Evolutionary conservation across 2,329 filamentous ascomycete species (phyloP).

Genomic region (Aspergillus viridinutans): DNA sequence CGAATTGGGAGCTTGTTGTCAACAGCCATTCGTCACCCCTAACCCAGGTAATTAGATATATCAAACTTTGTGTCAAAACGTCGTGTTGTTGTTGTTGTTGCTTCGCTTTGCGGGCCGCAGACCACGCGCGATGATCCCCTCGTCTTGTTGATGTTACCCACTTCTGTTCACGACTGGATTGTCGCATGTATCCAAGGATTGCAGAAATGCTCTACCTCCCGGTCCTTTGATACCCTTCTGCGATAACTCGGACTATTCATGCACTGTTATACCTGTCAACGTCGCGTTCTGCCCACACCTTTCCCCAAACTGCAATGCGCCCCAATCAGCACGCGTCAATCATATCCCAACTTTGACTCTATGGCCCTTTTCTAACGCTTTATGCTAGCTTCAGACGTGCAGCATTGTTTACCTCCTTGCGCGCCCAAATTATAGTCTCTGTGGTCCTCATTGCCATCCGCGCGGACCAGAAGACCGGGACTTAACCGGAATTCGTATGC

Average conservation of each 20-base stretch:
- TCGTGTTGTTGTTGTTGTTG: slow-evolving; percentile 10
- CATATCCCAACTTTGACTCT: slow-evolving; percentile 4
- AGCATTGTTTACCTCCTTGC: slow-evolving; percentile 2
- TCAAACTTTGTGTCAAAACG: slow-evolving; percentile 6
- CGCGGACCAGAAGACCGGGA: slow-evolving; percentile 13
- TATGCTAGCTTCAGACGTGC: slow-evolving; percentile 7
- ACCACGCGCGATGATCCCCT: slow-evolving; percentile 12
- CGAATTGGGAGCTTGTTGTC: slow-evolving; percentile 7
- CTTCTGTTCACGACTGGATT: slow-evolving; percentile 4
- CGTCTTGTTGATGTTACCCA: not conserved
- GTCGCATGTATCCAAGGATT: not conserved
- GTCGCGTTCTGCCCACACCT: slow-evolving; percentile 16
- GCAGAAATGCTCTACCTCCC: not conserved
- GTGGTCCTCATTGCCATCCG: slow-evolving; percentile 8
- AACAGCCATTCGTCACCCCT: slow-evolving; percentile 5
- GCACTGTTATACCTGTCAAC: slow-evolving; percentile 11
- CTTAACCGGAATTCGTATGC: slow-evolving; percentile 23
- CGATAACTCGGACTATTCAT: slow-evolving; percentile 5
- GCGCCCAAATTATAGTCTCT: not conserved
- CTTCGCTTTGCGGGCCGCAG: slow-evolving; percentile 12
- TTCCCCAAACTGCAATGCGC: slow-evolving; percentile 8
- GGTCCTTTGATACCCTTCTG: not conserved
- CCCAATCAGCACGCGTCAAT: slow-evolving; percentile 26
- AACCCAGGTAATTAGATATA: slow-evolving; percentile 8
- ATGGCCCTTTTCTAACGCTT: slow-evolving; percentile 11